Evolutionary conservation across 768 basidiomycete species (phyloP), one percentile per base, ranked within the genome.

Genomic region (Mycena latifolia): DNA sequence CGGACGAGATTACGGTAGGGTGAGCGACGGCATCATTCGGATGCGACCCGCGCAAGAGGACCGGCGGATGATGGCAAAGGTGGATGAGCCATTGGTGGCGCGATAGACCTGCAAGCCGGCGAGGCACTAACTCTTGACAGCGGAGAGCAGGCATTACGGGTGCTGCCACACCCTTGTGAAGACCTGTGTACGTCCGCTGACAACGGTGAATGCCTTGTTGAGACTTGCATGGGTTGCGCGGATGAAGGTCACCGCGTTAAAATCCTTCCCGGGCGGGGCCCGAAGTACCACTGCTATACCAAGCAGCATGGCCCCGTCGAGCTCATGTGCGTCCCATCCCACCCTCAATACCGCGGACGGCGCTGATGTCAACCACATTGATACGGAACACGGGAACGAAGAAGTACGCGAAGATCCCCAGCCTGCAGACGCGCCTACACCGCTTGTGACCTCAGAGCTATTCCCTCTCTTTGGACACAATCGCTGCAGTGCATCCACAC

Each of bases 131-230:
- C n/a, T n/a, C n/a, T n/a, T n/a, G n/a, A n/a, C n/a, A n/a, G n/a
- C n/a, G n/a, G n/a, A n/a, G n/a, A n/a, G n/a, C n/a, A n/a, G 47
- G 55, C 43, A 45, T 9, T 39, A 29, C 31, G 41, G 55, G 55
- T 56, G 55, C 55, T 56, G 55, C 55, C 55, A 56, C 55, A 56
- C 55, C 55, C 41, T 18, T 9, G 55, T 41, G 55, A 56, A 56
- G 55, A 56, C 55, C 55, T 56, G 55, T 56, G 55, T 56, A 45
- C 41, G 55, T 56, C 55, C 55, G 55, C 55, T 56, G 55, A 31
- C 55, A 20, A 43, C n/a, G 55, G 27, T 28, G 39, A 43, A 45
- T 5, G 20, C 41, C n/a, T n/a, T n/a, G n/a, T n/a, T n/a, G n/a
- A n/a, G n/a, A n/a, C n/a, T n/a, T n/a, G n/a, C n/a, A n/a, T 37